These are phyloP conservation scores for Exophiala xenobiotica DNA, from an alignment of 2,329 filamentous ascomycete species.

Conservation along the genomic window DNA sequence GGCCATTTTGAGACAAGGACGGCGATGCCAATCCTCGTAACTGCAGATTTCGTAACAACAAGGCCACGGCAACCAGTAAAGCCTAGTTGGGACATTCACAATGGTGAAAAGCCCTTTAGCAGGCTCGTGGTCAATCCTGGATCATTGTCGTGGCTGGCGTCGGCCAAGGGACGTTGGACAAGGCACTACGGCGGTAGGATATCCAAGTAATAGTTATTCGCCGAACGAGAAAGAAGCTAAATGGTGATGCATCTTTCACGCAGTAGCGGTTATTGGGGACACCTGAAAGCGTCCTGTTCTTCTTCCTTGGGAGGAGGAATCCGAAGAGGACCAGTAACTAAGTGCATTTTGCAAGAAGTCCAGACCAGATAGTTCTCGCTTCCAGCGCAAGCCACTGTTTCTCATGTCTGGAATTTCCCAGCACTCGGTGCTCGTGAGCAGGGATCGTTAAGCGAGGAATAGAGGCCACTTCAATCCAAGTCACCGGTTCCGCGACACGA, in stretches of 20 bases:
- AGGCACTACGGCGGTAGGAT: background rate
- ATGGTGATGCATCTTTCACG: background rate
- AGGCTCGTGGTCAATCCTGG: too few relatives aligned
- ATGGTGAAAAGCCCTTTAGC: too few relatives aligned
- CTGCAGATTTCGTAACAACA: background rate
- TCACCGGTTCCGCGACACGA: background rate
- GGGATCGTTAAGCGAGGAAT: background rate
- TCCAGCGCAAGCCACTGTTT: constrained; percentile 5
- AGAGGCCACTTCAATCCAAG: background rate
- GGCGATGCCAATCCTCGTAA: background rate
- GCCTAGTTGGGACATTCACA: too few relatives aligned
- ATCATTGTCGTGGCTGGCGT: background rate
- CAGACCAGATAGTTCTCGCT: constrained; percentile 1
- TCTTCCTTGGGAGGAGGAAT: background rate
- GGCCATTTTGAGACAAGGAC: background rate
- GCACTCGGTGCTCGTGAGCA: background rate
- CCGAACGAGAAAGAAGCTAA: too few relatives aligned
- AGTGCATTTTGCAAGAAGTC: background rate
- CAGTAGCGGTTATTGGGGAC: too few relatives aligned
- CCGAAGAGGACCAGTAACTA: background rate
- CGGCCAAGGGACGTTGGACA: background rate
- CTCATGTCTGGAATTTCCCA: background rate
- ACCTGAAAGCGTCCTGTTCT: background rate
- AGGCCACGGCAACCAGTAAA: too few relatives aligned
- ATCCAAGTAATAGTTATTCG: too few relatives aligned